These are phyloP conservation scores for Mycena pura DNA, from an alignment of 768 basidiomycete species.

Conservation along the genomic window DNA sequence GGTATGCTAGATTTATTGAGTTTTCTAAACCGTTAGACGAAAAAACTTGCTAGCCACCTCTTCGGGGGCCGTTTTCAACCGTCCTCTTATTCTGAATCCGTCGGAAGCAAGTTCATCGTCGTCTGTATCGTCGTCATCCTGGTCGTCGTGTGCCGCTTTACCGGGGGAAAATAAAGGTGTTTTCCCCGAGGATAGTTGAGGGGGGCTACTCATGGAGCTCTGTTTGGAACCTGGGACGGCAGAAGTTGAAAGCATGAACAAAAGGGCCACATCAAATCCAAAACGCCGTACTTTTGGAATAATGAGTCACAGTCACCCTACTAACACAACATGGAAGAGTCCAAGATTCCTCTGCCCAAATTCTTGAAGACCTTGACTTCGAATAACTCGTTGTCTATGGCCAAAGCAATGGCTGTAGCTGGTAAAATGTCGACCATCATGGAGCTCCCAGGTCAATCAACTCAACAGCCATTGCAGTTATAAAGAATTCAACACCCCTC, in stretches of 20 bases:
- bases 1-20: too few relatives aligned
- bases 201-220: too few relatives aligned
- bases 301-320: too few relatives aligned
- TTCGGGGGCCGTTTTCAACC: slow-evolving; percentile 48
- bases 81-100: slow-evolving; percentile 51
- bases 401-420: slow-evolving; percentile 73
- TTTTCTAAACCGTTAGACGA: background rate
- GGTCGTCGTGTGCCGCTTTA: slow-evolving; percentile 52
- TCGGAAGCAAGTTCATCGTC: slow-evolving; percentile 26
- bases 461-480: slow-evolving; percentile 55
- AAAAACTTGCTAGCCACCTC: slow-evolving; percentile 30
- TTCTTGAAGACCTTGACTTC: slow-evolving; percentile 72
- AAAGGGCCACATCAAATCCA: too few relatives aligned
- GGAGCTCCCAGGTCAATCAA: background rate
- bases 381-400: slow-evolving; percentile 60
- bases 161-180: too few relatives aligned
- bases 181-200: too few relatives aligned
- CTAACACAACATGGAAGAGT: slow-evolving; percentile 26
- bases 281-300: too few relatives aligned
- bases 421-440: slow-evolving; percentile 63
- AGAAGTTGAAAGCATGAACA: too few relatives aligned
- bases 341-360: slow-evolving; percentile 64
- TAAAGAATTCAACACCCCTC: slow-evolving; percentile 69
- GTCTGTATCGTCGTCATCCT: slow-evolving; percentile 45
- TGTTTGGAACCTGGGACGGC: too few relatives aligned